These are phyloP conservation scores for Rhizopus delemar DNA, from an alignment of 371 early-diverging fungal genomes.

Conservation along the genomic window DNA sequence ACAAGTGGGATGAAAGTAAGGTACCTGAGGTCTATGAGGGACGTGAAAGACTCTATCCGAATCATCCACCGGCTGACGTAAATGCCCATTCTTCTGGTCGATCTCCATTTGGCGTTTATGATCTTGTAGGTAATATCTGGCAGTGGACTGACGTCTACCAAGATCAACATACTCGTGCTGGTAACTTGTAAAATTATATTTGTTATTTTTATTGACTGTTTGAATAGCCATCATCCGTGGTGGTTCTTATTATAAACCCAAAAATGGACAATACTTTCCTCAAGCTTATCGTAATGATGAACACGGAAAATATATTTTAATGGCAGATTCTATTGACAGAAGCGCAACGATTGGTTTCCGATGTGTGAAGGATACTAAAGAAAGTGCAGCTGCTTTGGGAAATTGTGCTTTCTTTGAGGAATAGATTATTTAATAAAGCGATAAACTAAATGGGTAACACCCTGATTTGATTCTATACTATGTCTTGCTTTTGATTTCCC, in stretches of 20 bases:
- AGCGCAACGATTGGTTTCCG: slow-evolving; percentile 36
- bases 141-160: slow-evolving; percentile 38
- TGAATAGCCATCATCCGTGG: slow-evolving; percentile 30
- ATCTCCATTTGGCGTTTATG: slow-evolving; percentile 31
- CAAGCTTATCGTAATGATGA: slow-evolving; percentile 35
- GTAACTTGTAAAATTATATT: slow-evolving; percentile 1
- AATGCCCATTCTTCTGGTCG: slow-evolving; percentile 26
- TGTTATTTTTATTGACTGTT: no score
- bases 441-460: no score
- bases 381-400: slow-evolving; percentile 27
- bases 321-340: slow-evolving; percentile 31
- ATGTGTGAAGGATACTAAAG: slow-evolving; percentile 35
- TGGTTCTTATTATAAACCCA: slow-evolving; percentile 33
- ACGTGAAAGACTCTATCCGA: slow-evolving; percentile 33
- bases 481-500: no score
- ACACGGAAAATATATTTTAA: slow-evolving; percentile 32
- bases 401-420: slow-evolving; percentile 17
- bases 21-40: slow-evolving; percentile 30
- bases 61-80: slow-evolving; percentile 36
- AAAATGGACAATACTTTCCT: slow-evolving; percentile 27
- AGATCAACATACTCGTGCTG: slow-evolving; percentile 29
- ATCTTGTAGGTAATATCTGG: slow-evolving; percentile 36
- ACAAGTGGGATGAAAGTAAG: slow-evolving; percentile 25
- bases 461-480: no score
- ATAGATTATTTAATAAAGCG: not conserved